A percentile compares a stretch with the other conserved stretches of the same genome.
These are phyloP conservation scores for Tetracentron sinense DNA, from an alignment of 164 flowering plant genomes.

Conservation along the genomic window DNA sequence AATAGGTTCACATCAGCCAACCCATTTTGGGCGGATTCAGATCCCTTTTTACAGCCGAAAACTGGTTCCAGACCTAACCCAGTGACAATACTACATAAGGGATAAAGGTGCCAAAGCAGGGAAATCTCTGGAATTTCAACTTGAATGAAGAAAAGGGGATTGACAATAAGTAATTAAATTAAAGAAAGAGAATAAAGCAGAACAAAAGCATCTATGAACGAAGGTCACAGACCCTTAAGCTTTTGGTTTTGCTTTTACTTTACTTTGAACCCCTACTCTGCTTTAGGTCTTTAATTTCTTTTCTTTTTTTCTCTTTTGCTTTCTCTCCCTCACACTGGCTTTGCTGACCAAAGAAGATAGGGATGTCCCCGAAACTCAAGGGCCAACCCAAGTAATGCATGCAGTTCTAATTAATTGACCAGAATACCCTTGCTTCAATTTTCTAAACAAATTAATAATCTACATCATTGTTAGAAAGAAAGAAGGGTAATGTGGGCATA, in stretches of 20 bases:
- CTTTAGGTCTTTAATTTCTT: conserved; percentile 9
- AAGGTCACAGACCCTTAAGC: conserved; percentile 21
- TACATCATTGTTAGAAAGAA: not conserved
- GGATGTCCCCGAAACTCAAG: not conserved
- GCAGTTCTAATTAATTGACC: not conserved
- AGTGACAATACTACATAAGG: not conserved
- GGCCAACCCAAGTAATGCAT: not conserved
- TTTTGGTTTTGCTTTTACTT: conserved; percentile 24
- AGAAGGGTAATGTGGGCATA: not conserved
- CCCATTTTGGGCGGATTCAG: too few species aligned
- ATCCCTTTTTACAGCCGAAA: too few species aligned
- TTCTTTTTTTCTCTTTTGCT: not conserved
- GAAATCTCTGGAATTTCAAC: not conserved
- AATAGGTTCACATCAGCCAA: too few species aligned
- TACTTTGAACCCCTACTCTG: conserved; percentile 14
- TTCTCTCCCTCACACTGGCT: not conserved
- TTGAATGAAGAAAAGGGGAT: not conserved
- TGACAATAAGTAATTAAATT: too few species aligned
- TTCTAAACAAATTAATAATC: not conserved
- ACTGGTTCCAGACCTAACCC: not conserved
- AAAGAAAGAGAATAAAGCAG: conserved; percentile 18
- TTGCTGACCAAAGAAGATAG: not conserved
- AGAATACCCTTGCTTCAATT: not conserved
- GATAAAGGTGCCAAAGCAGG: not conserved
- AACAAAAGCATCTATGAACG: conserved; percentile 27